Base-by-base conservation (phyloP, 192 early-diverging fungal species). In the Linnemannia schmuckeri region DNA sequence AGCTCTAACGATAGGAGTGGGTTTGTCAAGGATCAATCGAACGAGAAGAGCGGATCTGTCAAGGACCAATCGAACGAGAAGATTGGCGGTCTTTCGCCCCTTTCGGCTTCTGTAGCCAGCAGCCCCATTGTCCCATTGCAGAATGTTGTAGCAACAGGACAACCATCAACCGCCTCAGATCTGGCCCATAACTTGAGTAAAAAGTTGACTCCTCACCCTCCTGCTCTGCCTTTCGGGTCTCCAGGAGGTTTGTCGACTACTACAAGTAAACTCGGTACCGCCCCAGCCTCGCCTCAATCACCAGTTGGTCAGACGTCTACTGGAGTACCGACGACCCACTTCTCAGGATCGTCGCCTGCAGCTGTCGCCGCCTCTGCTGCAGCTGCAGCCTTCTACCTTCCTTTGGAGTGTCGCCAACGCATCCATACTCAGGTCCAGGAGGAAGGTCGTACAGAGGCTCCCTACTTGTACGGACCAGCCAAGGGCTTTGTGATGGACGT, bases 401-500 rank as follows among this genome's bases (percentile, higher is more conserved):
- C 85, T 1, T 52, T 87, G 2, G 80, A 87, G 17, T 87, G 85
- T 70, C 85, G 85, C 9, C 79, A 78, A 27, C 70, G 85, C 0
- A 87, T 87, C 54, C 85, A 87, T 15, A 47, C 57, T 8, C 85
- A 87, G 46, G 75, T 87, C 30, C 79, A 81, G 30, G 85, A 87
- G 40, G 79, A 86, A 55, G 79, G 85, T 18, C 79, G 85, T 2
- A 78, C 76, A 0, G 63, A 81, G 55, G 79, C 80, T 0, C 79
- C 85, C 4, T 41, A 87, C 35, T 41, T 87, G 27, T 87, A 52
- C 75, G 85, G 85, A 38, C 85, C 85, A 17, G 85, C 85, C 33
- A 87, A 87, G 47, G 85, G 85, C 33, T 87, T 87, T 81, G 85
- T 87, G 38, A 54, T 71, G 76, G 85, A 87, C 57, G 79, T 87